These are phyloP conservation scores for Raffaelea ambrosiae DNA, from an alignment of 2,329 filamentous ascomycete genomes.

Conservation along the genomic window DNA sequence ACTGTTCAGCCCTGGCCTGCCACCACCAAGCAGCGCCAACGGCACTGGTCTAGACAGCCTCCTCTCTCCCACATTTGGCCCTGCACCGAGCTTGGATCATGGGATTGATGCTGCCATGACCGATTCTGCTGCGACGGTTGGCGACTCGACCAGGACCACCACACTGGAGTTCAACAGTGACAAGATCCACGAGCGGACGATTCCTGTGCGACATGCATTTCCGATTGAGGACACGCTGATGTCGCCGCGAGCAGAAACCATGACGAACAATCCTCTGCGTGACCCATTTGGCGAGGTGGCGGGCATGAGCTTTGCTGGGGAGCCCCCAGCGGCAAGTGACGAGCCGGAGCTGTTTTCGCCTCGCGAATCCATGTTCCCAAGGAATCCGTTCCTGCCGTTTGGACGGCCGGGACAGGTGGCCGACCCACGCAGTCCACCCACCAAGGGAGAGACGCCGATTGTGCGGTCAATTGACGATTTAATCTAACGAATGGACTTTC, in stretches of 20 bases:
- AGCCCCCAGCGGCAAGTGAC: slow-evolving; percentile 41
- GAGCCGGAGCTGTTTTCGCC: slow-evolving; percentile 41
- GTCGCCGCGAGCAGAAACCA: slow-evolving; percentile 64
- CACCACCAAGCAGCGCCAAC: slow-evolving; percentile 3
- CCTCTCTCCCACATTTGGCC: neutral
- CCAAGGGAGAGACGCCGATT: slow-evolving; percentile 65
- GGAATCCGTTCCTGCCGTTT: slow-evolving; percentile 44
- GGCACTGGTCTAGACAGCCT: slow-evolving; percentile 9
- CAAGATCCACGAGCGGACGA: neutral
- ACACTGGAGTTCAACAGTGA: slow-evolving; percentile 9
- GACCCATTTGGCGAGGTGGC: slow-evolving; percentile 31
- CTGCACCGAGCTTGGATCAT: neutral
- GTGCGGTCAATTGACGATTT: slow-evolving; percentile 71
- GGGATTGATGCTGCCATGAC: neutral
- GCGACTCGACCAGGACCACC: slow-evolving; percentile 18
- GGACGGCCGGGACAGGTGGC: slow-evolving; percentile 40
- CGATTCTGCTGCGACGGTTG: neutral
- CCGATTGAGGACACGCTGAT: slow-evolving; percentile 42
- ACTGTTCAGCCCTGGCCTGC: slow-evolving; percentile 15
- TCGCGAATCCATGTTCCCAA: slow-evolving; percentile 41
- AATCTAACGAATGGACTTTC: slow-evolving; percentile 39
- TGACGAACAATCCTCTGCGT: slow-evolving; percentile 61
- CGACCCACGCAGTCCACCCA: slow-evolving; percentile 68
- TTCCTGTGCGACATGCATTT: slow-evolving; percentile 4
- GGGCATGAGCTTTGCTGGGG: slow-evolving; percentile 44